Evolutionary conservation across 2,329 filamentous ascomycete genomes (phyloP).

Genomic region (Sporothrix euskadiensis): DNA sequence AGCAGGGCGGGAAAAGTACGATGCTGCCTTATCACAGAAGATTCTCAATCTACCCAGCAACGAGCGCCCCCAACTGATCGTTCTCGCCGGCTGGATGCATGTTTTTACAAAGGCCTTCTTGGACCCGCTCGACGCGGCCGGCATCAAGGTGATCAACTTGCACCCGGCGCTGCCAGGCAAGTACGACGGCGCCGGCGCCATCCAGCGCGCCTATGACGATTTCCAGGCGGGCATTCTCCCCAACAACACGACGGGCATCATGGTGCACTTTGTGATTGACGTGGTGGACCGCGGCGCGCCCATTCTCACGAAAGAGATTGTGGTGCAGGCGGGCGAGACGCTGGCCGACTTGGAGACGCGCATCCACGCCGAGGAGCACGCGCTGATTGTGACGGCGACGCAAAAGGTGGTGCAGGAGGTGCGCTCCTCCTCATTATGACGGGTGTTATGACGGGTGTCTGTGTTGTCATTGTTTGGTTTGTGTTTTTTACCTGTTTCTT

Average conservation of each 20-base stretch:
- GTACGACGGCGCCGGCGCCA: slow-evolving; percentile 76
- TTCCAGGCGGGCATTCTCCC: slow-evolving; percentile 65
- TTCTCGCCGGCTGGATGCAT: slow-evolving; percentile 87
- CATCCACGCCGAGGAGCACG: slow-evolving; percentile 76
- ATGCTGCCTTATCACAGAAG: slow-evolving; percentile 69
- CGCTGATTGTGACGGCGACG: slow-evolving; percentile 75
- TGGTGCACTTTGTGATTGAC: slow-evolving; percentile 81
- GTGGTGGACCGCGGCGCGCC: slow-evolving; percentile 80
- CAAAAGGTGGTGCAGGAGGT: slow-evolving; percentile 49
- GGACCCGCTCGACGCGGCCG: slow-evolving; percentile 61
- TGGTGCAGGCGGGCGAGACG: slow-evolving; percentile 62
- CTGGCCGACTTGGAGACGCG: slow-evolving; percentile 67
- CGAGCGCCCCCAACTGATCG: slow-evolving; percentile 69
- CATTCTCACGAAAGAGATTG: slow-evolving; percentile 69
- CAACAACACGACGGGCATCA: slow-evolving; percentile 74
- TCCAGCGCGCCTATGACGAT: slow-evolving; percentile 74
- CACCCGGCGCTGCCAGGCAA: slow-evolving; percentile 74
- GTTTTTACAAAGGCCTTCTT: slow-evolving; percentile 72
- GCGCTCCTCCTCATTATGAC: background rate
- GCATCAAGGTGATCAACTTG: slow-evolving; percentile 75
- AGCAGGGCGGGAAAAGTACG: slow-evolving; percentile 67
- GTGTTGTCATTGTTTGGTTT: background rate
- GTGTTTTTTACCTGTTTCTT: background rate
- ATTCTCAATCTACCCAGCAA: slow-evolving; percentile 51
- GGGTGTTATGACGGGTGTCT: slow-evolving; percentile 11